These are phyloP conservation scores for Arabidopsis hybrid DNA, from an alignment of 441 rosid genomes.

Conservation along the genomic window DNA sequence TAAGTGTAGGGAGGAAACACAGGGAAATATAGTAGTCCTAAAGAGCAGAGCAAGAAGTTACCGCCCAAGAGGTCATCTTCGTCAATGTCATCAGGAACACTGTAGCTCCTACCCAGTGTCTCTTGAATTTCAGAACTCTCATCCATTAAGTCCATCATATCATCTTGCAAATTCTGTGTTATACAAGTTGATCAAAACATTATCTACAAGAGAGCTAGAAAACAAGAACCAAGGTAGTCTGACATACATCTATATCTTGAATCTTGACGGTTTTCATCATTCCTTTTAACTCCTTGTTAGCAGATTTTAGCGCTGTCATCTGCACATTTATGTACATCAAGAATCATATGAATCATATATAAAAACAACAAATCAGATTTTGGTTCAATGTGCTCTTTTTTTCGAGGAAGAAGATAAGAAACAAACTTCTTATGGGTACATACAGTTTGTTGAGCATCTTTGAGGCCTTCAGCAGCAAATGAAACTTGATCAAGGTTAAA, in stretches of 20 bases:
- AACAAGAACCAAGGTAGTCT: background rate
- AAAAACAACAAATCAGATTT: background rate
- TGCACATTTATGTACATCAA: constrained; percentile 42
- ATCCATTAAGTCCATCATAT: constrained; percentile 99
- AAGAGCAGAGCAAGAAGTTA: constrained; percentile 38
- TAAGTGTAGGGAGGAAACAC: constrained; percentile 5
- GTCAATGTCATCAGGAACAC: constrained; percentile 94
- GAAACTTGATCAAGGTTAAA: constrained; percentile 99
- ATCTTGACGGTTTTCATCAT: constrained; percentile 97
- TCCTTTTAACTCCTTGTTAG: constrained; percentile 92
- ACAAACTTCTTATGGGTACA: constrained; percentile 26
- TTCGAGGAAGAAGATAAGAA: background rate
- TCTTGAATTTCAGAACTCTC: constrained; percentile 96
- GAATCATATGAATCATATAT: background rate
- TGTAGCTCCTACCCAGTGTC: constrained; percentile 92
- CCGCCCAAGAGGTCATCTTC: constrained; percentile 99
- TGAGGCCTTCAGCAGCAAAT: constrained; percentile 93
- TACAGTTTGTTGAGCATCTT: constrained; percentile 99
- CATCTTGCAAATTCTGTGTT: constrained; percentile 95
- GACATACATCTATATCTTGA: constrained; percentile 83
- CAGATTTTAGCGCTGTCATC: constrained; percentile 93
- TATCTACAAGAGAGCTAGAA: constrained; percentile 15
- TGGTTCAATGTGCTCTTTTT: background rate
- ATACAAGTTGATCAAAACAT: constrained; percentile 36
- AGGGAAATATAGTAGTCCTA: background rate